Evolutionary conservation across 2,329 filamentous ascomycete genomes (phyloP), one percentile per base, ranked within the genome.

Genomic region (Diaporthe citriasiana): DNA sequence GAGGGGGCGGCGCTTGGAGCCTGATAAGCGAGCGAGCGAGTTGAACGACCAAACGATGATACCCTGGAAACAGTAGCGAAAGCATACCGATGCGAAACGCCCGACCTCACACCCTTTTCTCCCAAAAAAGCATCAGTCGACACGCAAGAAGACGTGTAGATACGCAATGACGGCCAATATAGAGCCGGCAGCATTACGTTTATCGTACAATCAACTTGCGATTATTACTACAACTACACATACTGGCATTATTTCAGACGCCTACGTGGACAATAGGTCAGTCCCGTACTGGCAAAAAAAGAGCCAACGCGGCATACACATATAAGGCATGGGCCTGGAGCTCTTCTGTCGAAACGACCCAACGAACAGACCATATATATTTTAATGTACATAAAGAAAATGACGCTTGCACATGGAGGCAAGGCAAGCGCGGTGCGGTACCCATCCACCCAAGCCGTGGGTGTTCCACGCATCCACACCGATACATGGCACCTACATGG

Each of bases 281-380:
- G 45, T 15, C 33, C 63, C 45, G 60, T 7, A 42, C 47, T 7
- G 30, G 30, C 10, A 6, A 38, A 6, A 38, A 53, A 40, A 30
- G 47, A 63, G 33, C 63, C 47, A 38, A 53, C 30, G n/a, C n/a
- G 63, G 45, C 60, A 57, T 38, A 57, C 30, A 38, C 35, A 53
- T 53, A 68, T 33, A 53, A 53, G 63, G 63, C 63, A 68, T 40
- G 63, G 47, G 63, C 63, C 63, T 68, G 63, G 63, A 68, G 63
- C 63, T 68, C 63, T 68, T 53, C 33, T 68, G 47, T 68, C 63
- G 33, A 68, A 68, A n/a, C 59, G 19, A 45, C 59, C 22, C 22
- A 35, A 53, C 35, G n/a, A 53, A 68, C 47, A 40, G 22, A 68
- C 63, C 45, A 40, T 22, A 53, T 8, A 53, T 68, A n/a, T 63